Conservation (phyloP, 108 stramenopile genomes). For the Cylindrotheca closterium region DNA sequence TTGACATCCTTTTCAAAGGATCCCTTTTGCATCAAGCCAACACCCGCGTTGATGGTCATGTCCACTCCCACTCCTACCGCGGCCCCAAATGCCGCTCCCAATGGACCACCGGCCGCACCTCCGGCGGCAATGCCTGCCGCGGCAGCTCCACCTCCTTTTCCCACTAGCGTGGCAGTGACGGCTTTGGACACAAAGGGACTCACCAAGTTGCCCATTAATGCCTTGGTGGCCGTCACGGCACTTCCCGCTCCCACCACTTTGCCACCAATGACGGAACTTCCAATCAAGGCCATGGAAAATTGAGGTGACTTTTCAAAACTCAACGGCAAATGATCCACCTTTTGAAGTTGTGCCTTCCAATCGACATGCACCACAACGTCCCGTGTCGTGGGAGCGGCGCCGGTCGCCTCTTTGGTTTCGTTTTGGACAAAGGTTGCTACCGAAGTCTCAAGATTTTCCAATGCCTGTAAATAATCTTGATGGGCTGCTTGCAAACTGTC, state of each 20-base stretch:
- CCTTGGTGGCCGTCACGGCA: constrained; percentile 10
- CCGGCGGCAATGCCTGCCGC: constrained; percentile 12
- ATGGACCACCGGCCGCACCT: constrained; percentile 8
- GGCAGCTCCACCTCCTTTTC: constrained; percentile 1
- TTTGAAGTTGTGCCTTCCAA: constrained; percentile 24
- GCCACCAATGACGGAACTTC: constrained; percentile 6
- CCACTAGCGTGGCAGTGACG: constrained; percentile 6
- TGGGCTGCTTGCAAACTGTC: constrained; percentile 5
- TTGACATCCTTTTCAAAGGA: constrained; percentile 17
- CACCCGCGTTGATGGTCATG: constrained; percentile 20
- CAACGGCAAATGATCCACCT: constrained; percentile 19
- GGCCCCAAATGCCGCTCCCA: constrained; percentile 21
- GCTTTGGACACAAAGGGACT: constrained; percentile 24
- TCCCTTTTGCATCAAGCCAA: constrained; percentile 7
- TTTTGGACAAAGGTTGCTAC: constrained; percentile 2
- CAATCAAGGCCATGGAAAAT: constrained; percentile 6
- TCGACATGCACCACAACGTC: constrained; percentile 16
- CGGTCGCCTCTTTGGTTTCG: not conserved
- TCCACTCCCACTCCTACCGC: constrained; percentile 26
- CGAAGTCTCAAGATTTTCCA: constrained; percentile 8
- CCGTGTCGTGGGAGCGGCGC: not conserved
- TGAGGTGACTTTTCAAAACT: constrained; percentile 13
- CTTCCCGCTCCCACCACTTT: constrained; percentile 15
- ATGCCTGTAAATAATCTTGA: constrained; percentile 3
- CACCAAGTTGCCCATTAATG: constrained; percentile 12